Conservation (phyloP, 148 eudicot genomes). For the Camellia japonica region DNA sequence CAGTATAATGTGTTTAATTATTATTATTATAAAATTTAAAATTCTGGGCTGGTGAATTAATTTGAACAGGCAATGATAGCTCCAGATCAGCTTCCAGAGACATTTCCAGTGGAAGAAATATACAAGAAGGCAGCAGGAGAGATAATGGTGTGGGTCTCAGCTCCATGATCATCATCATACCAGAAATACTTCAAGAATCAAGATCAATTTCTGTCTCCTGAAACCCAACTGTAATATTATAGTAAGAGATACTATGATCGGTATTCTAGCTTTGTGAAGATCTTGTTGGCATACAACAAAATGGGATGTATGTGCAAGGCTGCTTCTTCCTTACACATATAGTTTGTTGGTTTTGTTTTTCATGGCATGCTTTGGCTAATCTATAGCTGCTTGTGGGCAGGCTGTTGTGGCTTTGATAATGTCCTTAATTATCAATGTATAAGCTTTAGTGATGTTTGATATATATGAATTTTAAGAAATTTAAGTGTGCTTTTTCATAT, state of each 20-base stretch:
- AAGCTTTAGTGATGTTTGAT: not conserved
- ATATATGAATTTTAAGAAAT: not conserved
- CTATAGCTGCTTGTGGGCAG: too few relatives aligned
- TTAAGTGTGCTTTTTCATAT: not conserved
- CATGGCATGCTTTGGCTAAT: not conserved
- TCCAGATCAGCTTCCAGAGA: slow-evolving; percentile 29
- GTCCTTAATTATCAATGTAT: not conserved
- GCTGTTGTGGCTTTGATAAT: not conserved
- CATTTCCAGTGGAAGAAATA: slow-evolving; percentile 49
- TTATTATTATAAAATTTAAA: not conserved
- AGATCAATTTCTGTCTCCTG: not conserved
- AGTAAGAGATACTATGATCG: not conserved
- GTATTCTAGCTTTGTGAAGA: not conserved
- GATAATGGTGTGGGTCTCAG: slow-evolving; percentile 38
- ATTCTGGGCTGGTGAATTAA: not conserved
- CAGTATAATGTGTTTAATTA: not conserved
- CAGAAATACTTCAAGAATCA: too few relatives aligned
- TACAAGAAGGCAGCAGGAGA: slow-evolving; percentile 79
- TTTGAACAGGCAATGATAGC: slow-evolving; percentile 32
- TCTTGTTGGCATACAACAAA: not conserved
- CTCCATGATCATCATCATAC: slow-evolving; percentile 21
- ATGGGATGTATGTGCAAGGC: not conserved
- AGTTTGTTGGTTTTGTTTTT: not conserved
- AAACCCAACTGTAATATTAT: too few relatives aligned
- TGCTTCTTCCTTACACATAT: not conserved